Conservation (phyloP, 2,329 filamentous ascomycete species). For the Talaromyces islandicus region DNA sequence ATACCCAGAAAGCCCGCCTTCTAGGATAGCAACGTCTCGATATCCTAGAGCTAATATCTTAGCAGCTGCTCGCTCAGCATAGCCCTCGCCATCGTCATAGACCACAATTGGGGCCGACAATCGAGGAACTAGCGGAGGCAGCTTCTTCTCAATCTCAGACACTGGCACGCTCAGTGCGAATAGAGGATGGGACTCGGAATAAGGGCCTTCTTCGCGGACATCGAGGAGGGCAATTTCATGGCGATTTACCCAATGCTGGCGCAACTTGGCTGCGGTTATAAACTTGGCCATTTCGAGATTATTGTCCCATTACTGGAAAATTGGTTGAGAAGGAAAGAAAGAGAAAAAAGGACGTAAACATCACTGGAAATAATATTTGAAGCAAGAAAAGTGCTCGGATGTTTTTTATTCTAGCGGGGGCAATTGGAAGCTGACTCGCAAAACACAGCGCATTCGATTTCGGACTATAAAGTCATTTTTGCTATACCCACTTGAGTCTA, state of each 20-base stretch:
- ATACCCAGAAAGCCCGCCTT: slow-evolving; percentile 22
- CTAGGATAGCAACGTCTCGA: slow-evolving; percentile 17
- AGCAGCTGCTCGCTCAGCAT: slow-evolving; percentile 17
- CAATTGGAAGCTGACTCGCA: neutral
- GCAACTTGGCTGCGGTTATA: slow-evolving; percentile 17
- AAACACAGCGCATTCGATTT: neutral
- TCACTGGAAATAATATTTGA: neutral
- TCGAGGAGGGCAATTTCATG: slow-evolving; percentile 24
- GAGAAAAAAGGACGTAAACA: no score
- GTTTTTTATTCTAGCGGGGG: neutral
- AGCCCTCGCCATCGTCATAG: slow-evolving; percentile 25
- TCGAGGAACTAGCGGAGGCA: slow-evolving; percentile 22
- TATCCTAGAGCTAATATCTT: slow-evolving; percentile 21
- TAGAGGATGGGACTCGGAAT: slow-evolving; percentile 21
- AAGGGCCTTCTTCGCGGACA: slow-evolving; percentile 27
- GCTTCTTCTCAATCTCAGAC: slow-evolving; percentile 21
- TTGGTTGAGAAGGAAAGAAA: no score
- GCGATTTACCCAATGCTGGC: slow-evolving; percentile 18
- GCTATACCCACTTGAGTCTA: neutral
- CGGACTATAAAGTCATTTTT: neutral
- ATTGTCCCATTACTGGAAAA: neutral
- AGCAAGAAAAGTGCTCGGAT: neutral
- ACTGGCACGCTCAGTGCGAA: slow-evolving; percentile 24
- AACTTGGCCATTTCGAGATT: slow-evolving; percentile 16
- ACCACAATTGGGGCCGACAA: slow-evolving; percentile 20